A percentile compares a stretch with the other conserved stretches of the same genome.
Conservation (phyloP, 2,329 filamentous ascomycete genomes). For the Diaporthe citriasiana region DNA sequence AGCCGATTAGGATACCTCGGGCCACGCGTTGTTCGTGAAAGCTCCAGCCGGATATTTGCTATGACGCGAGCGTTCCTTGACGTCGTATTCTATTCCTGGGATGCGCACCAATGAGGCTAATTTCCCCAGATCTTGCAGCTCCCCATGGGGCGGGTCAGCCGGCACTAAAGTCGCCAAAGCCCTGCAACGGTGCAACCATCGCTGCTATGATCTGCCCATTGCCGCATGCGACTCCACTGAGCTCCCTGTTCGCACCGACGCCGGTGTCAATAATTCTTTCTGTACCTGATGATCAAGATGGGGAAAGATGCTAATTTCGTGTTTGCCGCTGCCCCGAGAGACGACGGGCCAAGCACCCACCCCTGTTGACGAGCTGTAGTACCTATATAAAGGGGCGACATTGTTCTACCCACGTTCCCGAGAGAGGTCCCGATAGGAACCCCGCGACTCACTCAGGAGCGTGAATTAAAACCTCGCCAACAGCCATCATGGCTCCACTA, state of each 20-base stretch:
- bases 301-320: slow-evolving; percentile 17
- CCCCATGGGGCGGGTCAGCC: slow-evolving; percentile 17
- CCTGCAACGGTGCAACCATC: slow-evolving; percentile 1
- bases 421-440: not conserved
- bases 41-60: not conserved
- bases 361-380: not conserved
- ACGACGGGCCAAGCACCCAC: not conserved
- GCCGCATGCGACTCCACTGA: slow-evolving; percentile 12
- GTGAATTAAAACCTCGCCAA: slow-evolving; percentile 11
- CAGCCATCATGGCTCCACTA: slow-evolving; percentile 6
- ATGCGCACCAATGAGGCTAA: slow-evolving; percentile 31
- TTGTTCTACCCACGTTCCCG: not conserved
- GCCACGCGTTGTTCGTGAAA: not conserved
- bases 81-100: slow-evolving; percentile 21
- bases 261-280: not conserved
- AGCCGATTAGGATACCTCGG: not conserved
- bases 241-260: not conserved
- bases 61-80: slow-evolving; percentile 18
- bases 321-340: slow-evolving; percentile 5
- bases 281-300: slow-evolving; percentile 27
- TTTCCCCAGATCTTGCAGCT: slow-evolving; percentile 25
- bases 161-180: slow-evolving; percentile 21
- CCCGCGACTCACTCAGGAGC: not conserved
- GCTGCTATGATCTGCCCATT: slow-evolving; percentile 20
- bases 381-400: not conserved